phyloP scores from a whole-genome alignment of 495 filamentous ascomycete genomes.

The Penicillium goetzii region DNA sequence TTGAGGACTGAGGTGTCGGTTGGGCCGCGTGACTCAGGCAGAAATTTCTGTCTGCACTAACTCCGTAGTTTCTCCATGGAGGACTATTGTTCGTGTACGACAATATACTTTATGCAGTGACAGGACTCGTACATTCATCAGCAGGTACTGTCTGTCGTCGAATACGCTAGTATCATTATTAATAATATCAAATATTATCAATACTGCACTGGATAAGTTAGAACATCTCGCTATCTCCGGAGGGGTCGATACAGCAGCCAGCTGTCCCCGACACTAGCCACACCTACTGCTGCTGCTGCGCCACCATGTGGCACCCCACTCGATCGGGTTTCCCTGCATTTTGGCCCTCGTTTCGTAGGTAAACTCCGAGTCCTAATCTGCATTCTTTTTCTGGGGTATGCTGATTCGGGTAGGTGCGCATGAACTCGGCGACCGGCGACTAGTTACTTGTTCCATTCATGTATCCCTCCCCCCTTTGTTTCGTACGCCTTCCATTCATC shows the following conservation, averaged over 20 bases:
- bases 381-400: constrained; percentile 19
- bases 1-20: constrained; percentile 2
- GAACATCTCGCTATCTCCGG: constrained; percentile 4
- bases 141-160: background rate
- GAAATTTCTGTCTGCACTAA: background rate
- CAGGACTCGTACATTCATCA: background rate
- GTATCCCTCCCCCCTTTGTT: background rate
- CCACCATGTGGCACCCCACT: constrained; percentile 14
- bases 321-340: background rate
- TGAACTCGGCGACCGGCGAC: background rate
- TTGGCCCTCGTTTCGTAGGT: background rate
- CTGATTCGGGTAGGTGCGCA: constrained; percentile 4
- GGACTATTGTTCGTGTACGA: background rate
- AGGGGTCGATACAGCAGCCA: background rate
- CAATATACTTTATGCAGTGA: background rate
- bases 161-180: background rate
- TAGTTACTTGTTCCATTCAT: background rate
- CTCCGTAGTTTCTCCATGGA: background rate
- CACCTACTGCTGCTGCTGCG: constrained; percentile 14
- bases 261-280: constrained; percentile 10
- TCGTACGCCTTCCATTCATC: background rate
- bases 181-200: background rate
- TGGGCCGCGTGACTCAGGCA: constrained; percentile 19
- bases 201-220: background rate
- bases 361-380: background rate